phyloP scores from a whole-genome alignment of 305 asterid species.

The Fraxinus floribunda region DNA sequence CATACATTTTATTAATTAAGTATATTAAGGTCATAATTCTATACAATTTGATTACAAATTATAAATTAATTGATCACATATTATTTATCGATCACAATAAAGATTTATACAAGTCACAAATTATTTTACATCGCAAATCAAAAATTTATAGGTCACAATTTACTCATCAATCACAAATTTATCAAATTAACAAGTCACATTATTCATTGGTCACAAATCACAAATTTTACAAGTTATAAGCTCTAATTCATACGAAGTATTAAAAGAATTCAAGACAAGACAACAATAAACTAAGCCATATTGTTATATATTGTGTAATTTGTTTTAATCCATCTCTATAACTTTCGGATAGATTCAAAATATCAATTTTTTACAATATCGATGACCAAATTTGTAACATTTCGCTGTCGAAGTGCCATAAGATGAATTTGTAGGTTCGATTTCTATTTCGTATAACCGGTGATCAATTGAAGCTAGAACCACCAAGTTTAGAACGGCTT shows the following conservation, averaged over 20 bases:
- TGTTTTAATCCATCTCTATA: background rate
- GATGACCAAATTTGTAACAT: background rate
- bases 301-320: background rate
- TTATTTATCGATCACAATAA: too few relatives aligned
- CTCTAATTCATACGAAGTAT: background rate
- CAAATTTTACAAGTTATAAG: too few relatives aligned
- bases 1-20: too few relatives aligned
- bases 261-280: background rate
- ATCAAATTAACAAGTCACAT: too few relatives aligned
- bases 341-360: background rate
- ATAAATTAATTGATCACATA: too few relatives aligned
- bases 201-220: too few relatives aligned
- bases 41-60: too few relatives aligned
- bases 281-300: background rate
- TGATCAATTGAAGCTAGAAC: background rate
- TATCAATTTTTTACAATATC: background rate
- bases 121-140: too few relatives aligned
- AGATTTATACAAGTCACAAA: too few relatives aligned
- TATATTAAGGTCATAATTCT: too few relatives aligned
- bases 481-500: background rate
- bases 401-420: background rate
- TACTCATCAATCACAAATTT: too few relatives aligned
- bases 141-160: too few relatives aligned
- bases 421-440: background rate
- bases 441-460: background rate